phyloP scores from a whole-genome alignment of 2,329 filamentous ascomycete genomes.

The Zymoseptoria passerinii region DNA sequence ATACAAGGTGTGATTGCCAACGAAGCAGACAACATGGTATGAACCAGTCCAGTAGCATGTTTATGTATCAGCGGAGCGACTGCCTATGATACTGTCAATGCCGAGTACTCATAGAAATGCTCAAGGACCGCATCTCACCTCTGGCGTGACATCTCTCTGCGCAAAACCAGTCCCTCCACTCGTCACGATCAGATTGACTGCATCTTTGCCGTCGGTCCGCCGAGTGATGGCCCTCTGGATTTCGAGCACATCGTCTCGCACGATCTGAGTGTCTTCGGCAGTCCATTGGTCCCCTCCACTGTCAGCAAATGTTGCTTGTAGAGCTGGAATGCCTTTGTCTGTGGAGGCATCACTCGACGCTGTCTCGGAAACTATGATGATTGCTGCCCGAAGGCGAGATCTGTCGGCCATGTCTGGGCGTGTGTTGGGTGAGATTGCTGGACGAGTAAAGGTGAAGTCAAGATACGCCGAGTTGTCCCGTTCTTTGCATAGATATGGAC shows the following conservation, averaged over 20 bases:
- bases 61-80: slow-evolving; percentile 72
- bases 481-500: background rate
- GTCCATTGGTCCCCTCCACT: slow-evolving; percentile 66
- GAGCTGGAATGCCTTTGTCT: slow-evolving; percentile 60
- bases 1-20: slow-evolving; percentile 81
- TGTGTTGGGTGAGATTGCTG: background rate
- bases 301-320: slow-evolving; percentile 60
- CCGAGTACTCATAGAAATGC: background rate
- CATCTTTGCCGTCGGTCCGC: slow-evolving; percentile 59
- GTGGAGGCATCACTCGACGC: slow-evolving; percentile 69
- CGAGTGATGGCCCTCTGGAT: slow-evolving; percentile 66
- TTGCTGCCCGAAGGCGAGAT: slow-evolving; percentile 57
- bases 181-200: slow-evolving; percentile 70
- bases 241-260: slow-evolving; percentile 63
- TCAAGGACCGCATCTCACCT: slow-evolving; percentile 47
- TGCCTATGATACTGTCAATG: slow-evolving; percentile 45
- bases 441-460: background rate
- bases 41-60: slow-evolving; percentile 82
- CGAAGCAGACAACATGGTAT: slow-evolving; percentile 85
- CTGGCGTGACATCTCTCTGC: slow-evolving; percentile 74
- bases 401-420: slow-evolving; percentile 2
- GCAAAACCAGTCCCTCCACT: slow-evolving; percentile 94
- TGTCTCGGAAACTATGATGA: slow-evolving; percentile 87
- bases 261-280: slow-evolving; percentile 61
- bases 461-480: background rate